These are phyloP conservation scores for Alternaria gansuensis DNA, from an alignment of 2,329 filamentous ascomycete species.

Conservation along the genomic window DNA sequence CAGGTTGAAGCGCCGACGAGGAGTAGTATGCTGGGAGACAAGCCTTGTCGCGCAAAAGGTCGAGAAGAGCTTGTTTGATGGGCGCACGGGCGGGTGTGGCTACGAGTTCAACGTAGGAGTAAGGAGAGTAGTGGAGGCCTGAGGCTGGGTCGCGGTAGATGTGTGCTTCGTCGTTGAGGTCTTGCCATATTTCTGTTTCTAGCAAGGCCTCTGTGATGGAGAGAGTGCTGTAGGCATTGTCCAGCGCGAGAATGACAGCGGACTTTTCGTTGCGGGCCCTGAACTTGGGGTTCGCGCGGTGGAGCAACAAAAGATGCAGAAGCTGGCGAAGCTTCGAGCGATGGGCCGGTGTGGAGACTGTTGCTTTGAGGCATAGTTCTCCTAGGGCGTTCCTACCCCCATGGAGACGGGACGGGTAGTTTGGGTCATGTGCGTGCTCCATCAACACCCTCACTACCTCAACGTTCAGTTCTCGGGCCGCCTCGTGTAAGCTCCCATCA, in stretches of 20 bases:
- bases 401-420: constrained; percentile 71
- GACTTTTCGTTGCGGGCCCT: constrained; percentile 66
- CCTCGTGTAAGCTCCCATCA: constrained; percentile 73
- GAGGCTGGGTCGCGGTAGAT: constrained; percentile 52
- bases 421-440: constrained; percentile 67
- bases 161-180: constrained; percentile 68
- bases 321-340: constrained; percentile 52
- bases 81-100: constrained; percentile 31
- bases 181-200: constrained; percentile 71
- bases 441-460: constrained; percentile 66
- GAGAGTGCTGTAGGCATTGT: constrained; percentile 63
- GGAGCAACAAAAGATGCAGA: constrained; percentile 65
- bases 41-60: constrained; percentile 48
- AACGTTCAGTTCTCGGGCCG: constrained; percentile 67
- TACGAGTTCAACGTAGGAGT: constrained; percentile 65
- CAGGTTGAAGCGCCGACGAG: constrained; percentile 49
- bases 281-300: constrained; percentile 66
- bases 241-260: constrained; percentile 67
- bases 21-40: constrained; percentile 47
- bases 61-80: constrained; percentile 35
- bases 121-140: constrained; percentile 68
- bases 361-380: constrained; percentile 68
- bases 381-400: constrained; percentile 70
- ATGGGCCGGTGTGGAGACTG: constrained; percentile 53
- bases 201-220: constrained; percentile 66